Percentiles rank a stretch among this genome's conserved stretches.
Conservation (phyloP, 2,329 filamentous ascomycete species). For the Phyllosticta paracitricarpa region DNA sequence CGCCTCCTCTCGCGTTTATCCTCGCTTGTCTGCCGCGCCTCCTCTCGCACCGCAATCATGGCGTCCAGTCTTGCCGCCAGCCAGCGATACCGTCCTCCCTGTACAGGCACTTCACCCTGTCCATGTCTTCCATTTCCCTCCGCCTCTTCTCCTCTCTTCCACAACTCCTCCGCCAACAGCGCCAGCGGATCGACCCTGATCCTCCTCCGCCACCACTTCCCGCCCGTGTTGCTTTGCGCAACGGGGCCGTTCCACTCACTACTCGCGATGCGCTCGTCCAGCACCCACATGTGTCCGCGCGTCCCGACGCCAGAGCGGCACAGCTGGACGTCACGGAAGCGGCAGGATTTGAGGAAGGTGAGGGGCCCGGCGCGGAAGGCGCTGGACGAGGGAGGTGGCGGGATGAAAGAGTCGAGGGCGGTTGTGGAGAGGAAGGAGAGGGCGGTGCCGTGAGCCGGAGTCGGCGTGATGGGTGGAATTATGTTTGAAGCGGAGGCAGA, state of each 20-base stretch:
- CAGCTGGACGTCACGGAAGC: slow-evolving; percentile 7
- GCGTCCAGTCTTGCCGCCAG: slow-evolving; percentile 43
- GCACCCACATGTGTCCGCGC: slow-evolving; percentile 10
- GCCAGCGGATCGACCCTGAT: neutral
- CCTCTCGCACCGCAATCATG: slow-evolving; percentile 43
- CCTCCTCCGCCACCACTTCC: neutral
- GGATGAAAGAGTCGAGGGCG: slow-evolving; percentile 5
- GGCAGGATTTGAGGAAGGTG: slow-evolving; percentile 13
- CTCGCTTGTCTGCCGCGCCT: neutral
- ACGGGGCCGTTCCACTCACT: neutral
- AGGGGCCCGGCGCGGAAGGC: neutral
- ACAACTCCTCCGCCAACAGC: neutral
- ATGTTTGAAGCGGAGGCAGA: neutral
- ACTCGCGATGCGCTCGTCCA: slow-evolving; percentile 5
- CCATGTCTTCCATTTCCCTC: no score
- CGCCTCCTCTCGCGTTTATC: neutral
- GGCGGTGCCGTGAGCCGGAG: neutral
- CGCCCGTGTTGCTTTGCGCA: neutral
- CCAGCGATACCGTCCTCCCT: neutral
- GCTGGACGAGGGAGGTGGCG: neutral
- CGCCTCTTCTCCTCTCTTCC: neutral
- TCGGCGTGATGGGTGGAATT: no score
- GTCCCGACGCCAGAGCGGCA: slow-evolving; percentile 10
- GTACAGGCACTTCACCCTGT: no score
- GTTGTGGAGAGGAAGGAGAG: slow-evolving; percentile 9